These are phyloP conservation scores for Suillus plorans DNA, from an alignment of 768 basidiomycete species.

Conservation along the genomic window DNA sequence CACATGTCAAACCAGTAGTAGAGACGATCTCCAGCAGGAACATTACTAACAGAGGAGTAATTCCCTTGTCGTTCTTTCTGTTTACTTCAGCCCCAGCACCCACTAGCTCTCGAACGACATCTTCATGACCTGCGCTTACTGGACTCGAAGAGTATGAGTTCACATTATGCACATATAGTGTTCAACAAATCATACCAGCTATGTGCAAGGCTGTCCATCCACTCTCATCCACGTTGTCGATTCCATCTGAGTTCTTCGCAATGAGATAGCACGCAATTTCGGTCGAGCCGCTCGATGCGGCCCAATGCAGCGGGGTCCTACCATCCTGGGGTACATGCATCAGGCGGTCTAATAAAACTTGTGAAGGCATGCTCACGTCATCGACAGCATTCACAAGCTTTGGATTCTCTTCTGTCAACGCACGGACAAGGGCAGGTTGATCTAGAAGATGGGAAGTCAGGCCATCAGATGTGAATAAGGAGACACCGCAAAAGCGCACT, in stretches of 20 bases:
- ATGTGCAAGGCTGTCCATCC: slow-evolving; percentile 84
- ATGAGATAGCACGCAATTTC: slow-evolving; percentile 70
- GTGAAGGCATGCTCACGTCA: slow-evolving; percentile 40
- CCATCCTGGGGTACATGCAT: slow-evolving; percentile 52
- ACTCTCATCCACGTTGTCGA: slow-evolving; percentile 56
- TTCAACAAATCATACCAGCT: slow-evolving; percentile 47
- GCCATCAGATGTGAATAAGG: background rate
- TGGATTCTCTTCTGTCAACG: slow-evolving; percentile 62
- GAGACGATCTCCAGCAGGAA: background rate
- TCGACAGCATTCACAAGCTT: slow-evolving; percentile 62
- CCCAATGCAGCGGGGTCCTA: slow-evolving; percentile 85
- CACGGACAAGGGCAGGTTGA: slow-evolving; percentile 68
- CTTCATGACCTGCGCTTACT: slow-evolving; percentile 84
- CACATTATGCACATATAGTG: background rate
- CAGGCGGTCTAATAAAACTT: background rate
- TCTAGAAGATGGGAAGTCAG: slow-evolving; percentile 37
- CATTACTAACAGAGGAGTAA: slow-evolving; percentile 72
- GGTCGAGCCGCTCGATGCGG: slow-evolving; percentile 68
- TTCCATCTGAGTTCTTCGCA: slow-evolving; percentile 65
- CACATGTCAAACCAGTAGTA: background rate
- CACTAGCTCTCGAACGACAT: slow-evolving; percentile 71
- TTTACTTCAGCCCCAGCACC: slow-evolving; percentile 85
- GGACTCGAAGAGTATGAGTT: slow-evolving; percentile 9
- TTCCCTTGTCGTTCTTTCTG: slow-evolving; percentile 76
- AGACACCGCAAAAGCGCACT: slow-evolving; percentile 37